Evolutionary conservation across 371 early-diverging fungal genomes (phyloP).

Genomic region (Cokeromyces recurvatus): DNA sequence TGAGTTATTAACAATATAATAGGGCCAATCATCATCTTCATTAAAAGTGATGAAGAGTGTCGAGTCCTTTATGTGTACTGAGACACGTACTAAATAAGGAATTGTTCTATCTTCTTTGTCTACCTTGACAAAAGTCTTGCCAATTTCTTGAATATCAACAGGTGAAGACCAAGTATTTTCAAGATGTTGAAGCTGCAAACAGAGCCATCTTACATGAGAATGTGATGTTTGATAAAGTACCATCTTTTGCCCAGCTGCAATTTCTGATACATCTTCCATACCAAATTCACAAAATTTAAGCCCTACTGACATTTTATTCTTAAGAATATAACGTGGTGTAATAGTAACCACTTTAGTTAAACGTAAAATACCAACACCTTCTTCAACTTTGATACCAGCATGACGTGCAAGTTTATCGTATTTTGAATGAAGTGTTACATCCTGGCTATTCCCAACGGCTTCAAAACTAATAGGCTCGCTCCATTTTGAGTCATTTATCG

Average conservation of each 20-base stretch:
- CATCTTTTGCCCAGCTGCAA: constrained; percentile 41
- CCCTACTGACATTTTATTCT: constrained; percentile 61
- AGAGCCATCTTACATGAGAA: constrained; percentile 46
- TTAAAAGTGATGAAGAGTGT: constrained; percentile 82
- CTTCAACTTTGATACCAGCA: constrained; percentile 68
- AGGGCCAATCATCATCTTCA: constrained; percentile 87
- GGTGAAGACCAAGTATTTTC: constrained; percentile 71
- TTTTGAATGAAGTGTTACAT: constrained; percentile 48
- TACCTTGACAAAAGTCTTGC: constrained; percentile 75
- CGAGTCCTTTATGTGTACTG: constrained; percentile 76
- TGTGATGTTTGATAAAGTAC: constrained; percentile 50
- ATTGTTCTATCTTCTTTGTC: constrained; percentile 38
- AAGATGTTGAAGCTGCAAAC: constrained; percentile 39
- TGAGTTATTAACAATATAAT: constrained; percentile 78
- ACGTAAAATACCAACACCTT: constrained; percentile 55
- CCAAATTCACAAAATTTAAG: constrained; percentile 58
- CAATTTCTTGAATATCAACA: constrained; percentile 77
- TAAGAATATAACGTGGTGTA: constrained; percentile 81
- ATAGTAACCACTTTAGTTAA: constrained; percentile 73
- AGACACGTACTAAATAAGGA: constrained; percentile 72
- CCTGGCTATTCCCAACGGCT: constrained; percentile 72
- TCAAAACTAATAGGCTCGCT: constrained; percentile 81
- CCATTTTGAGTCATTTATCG: constrained; percentile 69
- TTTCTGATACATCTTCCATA: constrained; percentile 8
- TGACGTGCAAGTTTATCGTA: constrained; percentile 39